Base-by-base conservation (phyloP, 192 early-diverging fungal species). In the Umbelopsis vinacea region DNA sequence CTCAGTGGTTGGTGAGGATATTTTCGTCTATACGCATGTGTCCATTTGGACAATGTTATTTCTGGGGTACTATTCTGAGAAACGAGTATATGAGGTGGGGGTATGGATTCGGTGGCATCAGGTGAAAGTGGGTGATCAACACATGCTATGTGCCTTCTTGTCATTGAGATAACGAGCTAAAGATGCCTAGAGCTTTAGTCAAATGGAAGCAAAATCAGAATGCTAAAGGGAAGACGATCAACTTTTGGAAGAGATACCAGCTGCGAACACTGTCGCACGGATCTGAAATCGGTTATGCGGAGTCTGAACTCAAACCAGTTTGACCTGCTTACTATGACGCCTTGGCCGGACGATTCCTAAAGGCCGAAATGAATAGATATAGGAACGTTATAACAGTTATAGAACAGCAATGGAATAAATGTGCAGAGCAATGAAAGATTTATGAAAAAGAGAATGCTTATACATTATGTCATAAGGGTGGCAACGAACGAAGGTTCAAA, bases 61-160 rank as follows among this genome's bases (percentile, higher is more conserved):
- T 63, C 33, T 37, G 57, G 33, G 33, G 6, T 43, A 12, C 26
- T 35, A 8, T 29, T 63, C 11, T 63, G 57, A 3, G 57, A 29
- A 19, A 26, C 26, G 2, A 63, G 26, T 63, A 37, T 17, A 37
- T 37, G 26, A 17, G 10, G 7, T 2, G 57, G 29, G 29, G 29
- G 57, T 19, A 35, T 17, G 14, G 57, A 19, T 11, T 63, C 57
- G 10, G 26, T 63, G 4, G 29, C 6, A 33, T 38, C 35, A 11
- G 29, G 57, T 63, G 57, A 63, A 35, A 63, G 57, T 17, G 57
- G 57, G 33, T 63, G 57, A 17, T 63, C 57, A 35, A 29, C 26
- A 19, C 57, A 63, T 63, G 26, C 35, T 6, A 63, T 35, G 19
- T 35, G 57, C 33, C 57, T 35, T 63, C 57, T 29, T 29, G 33